Conservation (phyloP, 441 rosid species). For the Euphorbia celastroides region DNA sequence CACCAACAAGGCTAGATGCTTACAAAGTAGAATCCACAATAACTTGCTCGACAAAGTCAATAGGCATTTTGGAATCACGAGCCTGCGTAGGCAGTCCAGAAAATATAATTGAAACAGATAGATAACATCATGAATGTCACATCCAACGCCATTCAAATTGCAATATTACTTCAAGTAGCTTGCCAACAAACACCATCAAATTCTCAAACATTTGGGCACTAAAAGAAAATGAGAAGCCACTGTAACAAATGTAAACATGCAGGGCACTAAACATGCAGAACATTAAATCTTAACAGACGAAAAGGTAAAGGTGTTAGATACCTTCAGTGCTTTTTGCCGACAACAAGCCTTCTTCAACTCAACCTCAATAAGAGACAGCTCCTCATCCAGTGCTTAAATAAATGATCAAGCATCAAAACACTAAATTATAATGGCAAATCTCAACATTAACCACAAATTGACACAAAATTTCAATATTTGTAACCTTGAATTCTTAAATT, state of each 20-base stretch:
- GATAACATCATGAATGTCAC: neutral
- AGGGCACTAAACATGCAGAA: neutral
- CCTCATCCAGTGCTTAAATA: conserved; percentile 48
- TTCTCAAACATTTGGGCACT: neutral
- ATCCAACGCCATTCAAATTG: neutral
- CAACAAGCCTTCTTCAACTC: conserved; percentile 88
- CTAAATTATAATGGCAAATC: conserved; percentile 12
- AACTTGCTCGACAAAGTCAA: conserved; percentile 58
- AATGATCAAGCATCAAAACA: conserved; percentile 15
- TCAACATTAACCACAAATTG: conserved; percentile 8
- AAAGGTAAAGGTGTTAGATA: conserved; percentile 19
- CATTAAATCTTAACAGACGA: neutral
- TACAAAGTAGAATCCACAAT: conserved; percentile 60
- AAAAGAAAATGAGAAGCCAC: neutral
- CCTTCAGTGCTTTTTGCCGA: conserved; percentile 70
- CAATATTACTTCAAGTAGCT: neutral
- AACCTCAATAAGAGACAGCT: conserved; percentile 57
- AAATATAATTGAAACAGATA: conserved; percentile 9
- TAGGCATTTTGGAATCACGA: conserved; percentile 38
- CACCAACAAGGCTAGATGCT: conserved; percentile 23
- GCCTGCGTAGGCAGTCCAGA: conserved; percentile 42
- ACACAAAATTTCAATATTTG: conserved; percentile 12
- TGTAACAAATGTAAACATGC: neutral
- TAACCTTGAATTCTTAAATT: conserved; percentile 79
- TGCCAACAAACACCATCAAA: conserved; percentile 1